A percentile compares a stretch with the other conserved stretches of the same genome.
phyloP scores from a whole-genome alignment of 179 eudicot species.

The Heliamphora pulchella region DNA sequence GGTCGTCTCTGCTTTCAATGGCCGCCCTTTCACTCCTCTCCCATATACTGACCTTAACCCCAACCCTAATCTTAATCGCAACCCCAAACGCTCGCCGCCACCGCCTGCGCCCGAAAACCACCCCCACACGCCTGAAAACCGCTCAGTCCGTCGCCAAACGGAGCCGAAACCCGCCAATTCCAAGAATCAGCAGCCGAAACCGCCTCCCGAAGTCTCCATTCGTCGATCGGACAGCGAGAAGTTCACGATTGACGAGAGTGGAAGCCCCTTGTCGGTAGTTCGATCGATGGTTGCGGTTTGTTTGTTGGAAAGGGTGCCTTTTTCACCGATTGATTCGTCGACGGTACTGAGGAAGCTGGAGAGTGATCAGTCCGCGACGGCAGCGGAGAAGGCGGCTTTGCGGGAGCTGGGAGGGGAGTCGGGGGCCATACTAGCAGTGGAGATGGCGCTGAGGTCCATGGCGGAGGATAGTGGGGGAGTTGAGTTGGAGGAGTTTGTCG shows the following conservation, averaged over 20 bases:
- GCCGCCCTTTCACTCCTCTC: slow-evolving; percentile 51
- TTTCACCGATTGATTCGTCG: slow-evolving; percentile 58
- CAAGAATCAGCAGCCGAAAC: slow-evolving; percentile 6
- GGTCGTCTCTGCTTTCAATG: slow-evolving; percentile 55
- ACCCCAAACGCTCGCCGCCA: slow-evolving; percentile 20
- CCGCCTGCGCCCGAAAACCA: slow-evolving; percentile 1
- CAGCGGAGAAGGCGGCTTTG: slow-evolving; percentile 54
- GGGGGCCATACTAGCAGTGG: slow-evolving; percentile 55
- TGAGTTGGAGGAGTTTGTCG: slow-evolving; percentile 69
- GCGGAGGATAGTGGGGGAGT: slow-evolving; percentile 68
- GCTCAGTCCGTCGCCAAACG: background rate
- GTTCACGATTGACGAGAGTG: slow-evolving; percentile 29
- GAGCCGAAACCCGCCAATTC: slow-evolving; percentile 14
- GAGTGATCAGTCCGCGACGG: slow-evolving; percentile 37
- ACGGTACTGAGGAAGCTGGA: slow-evolving; percentile 67
- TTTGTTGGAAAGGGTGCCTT: slow-evolving; percentile 74
- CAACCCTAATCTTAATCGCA: slow-evolving; percentile 20
- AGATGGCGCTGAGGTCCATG: slow-evolving; percentile 65
- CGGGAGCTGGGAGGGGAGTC: slow-evolving; percentile 65
- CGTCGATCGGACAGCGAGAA: slow-evolving; percentile 19
- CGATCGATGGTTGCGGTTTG: slow-evolving; percentile 69
- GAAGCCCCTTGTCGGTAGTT: slow-evolving; percentile 43
- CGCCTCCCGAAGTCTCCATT: slow-evolving; percentile 8
- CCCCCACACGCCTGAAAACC: slow-evolving; percentile 15
- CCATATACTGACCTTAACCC: slow-evolving; percentile 29